Conservation (phyloP, 495 filamentous ascomycete genomes). For the Hypoxylon crocopeplum region DNA sequence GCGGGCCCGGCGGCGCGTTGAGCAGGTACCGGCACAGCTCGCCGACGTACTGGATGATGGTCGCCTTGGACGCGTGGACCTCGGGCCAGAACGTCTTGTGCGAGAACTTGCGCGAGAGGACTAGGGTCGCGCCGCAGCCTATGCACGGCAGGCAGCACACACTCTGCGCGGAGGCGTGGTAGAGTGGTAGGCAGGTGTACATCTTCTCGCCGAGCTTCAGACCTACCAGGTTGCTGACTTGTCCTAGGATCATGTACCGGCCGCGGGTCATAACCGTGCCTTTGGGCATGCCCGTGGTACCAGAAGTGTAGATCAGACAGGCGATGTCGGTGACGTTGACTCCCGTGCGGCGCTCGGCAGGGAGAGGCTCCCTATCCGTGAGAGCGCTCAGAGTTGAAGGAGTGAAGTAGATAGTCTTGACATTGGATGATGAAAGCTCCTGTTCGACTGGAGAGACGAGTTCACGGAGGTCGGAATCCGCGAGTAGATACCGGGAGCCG, state of each 20-base stretch:
- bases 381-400: conserved; percentile 16
- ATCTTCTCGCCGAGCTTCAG: conserved; percentile 56
- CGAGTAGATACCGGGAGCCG: conserved; percentile 40
- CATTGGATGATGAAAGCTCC: conserved; percentile 31
- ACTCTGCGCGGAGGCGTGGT: conserved; percentile 73
- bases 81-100: conserved; percentile 77
- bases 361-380: conserved; percentile 29
- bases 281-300: conserved; percentile 62
- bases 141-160: conserved; percentile 60
- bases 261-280: conserved; percentile 44
- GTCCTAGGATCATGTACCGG: conserved; percentile 27
- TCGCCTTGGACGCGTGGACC: conserved; percentile 69
- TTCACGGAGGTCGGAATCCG: conserved; percentile 38
- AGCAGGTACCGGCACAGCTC: conserved; percentile 81
- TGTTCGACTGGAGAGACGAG: conserved; percentile 41
- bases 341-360: conserved; percentile 21
- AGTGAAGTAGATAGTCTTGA: conserved; percentile 40
- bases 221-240: conserved; percentile 12
- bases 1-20: conserved; percentile 65
- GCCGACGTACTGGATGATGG: conserved; percentile 78
- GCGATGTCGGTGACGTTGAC: conserved; percentile 14
- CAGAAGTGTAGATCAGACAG: conserved; percentile 40
- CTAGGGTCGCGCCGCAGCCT: conserved; percentile 63
- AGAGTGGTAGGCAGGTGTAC: conserved; percentile 81
- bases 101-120: conserved; percentile 73